Evolutionary conservation across 2,329 filamentous ascomycete species (phyloP), one percentile per base, ranked within the genome.

Genomic region (Incumbomyces lentus): DNA sequence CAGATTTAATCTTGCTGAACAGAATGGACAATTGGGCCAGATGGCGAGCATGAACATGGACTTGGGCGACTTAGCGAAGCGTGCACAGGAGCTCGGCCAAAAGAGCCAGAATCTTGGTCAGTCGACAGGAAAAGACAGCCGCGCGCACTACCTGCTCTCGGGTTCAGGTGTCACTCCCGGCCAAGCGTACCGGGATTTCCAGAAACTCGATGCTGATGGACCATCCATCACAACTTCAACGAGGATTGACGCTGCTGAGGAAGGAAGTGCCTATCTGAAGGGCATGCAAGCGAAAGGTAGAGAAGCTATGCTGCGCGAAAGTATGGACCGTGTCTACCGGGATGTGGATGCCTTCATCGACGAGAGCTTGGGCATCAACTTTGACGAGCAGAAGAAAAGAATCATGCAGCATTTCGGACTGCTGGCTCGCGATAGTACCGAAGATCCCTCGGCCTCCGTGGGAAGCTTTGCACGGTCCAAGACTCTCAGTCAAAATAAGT

Each of bases 361-460:
- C 62, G 89, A 95, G 58, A 93, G 94, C 60, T 81, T 96, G 41
- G 86, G 88, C 26, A 82, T 94, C 71, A 88, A 96, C 63, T 96
- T 92, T 89, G 89, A 95, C 57, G 82, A 84, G 13, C 90, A 96
- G 68, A 82, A 90, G 52, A 86, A 85, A 64, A 82, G 82, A 55
- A 95, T 98, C 53, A 96, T 95, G 66, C 82, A 95, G 59, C 92
- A 98, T 65, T 96, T 98, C 64, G 92, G 92, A 12, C 83, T 98
- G 13, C 73, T 70, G 6, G 64, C 66, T 61, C 82, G 80, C 43
- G 62, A 65, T 44, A 59, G 59, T 18, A 50, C 56, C 12, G 73
- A 73, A 56, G 48, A 62, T 37, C 52, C 59, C 48, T 56, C 64
- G 29, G 63, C 62, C 46, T 61, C 61, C 14, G 61, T 49, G 52